Evolutionary conservation across 2,329 filamentous ascomycete genomes (phyloP), one percentile per base, ranked within the genome.

Genomic region (Sporothrix phasma): DNA sequence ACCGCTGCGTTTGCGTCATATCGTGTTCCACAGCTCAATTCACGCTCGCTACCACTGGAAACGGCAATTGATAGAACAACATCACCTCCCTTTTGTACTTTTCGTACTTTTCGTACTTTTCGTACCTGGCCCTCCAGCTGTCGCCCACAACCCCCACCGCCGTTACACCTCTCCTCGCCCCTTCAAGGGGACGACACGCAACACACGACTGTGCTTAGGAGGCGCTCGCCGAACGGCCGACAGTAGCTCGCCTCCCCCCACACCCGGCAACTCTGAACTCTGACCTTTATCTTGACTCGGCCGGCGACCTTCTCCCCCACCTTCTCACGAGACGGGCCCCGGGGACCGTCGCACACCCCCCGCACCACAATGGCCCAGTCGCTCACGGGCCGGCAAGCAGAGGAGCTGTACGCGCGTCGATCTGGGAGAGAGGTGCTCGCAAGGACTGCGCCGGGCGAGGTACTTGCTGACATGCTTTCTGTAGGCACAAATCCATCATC

Each of bases 401-500:
- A 94, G 78, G 90, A 94, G 82, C 86, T 94, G 89, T 93, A 82
- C 76, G 88, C 82, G 67, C 61, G 10, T 17, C 6, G 3, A 22
- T 19, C 5, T 2, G 11, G 41, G 13, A 11, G 3, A 22, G 31
- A 29, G 15, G 19, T 13, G 51, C 31, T 39, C n/a, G n/a, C 13
- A 31, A 15, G 2, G 2, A 6, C 39, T 19, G n/a, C 24, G 2
- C 29, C n/a, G 26, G 5, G 19, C 7, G 34, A 39, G 46, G 49
- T 26, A 22, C 22, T 22, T 45, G 17, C 41, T 37, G 39, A 51
- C 62, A 31, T 39, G 2, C 64, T 71, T 56, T 22, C 10, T 39
- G 68, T 77, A 95, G 91, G 73, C 90, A 97, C 81, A 96, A 96
- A 79, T 90, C 92, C 68, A 91, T 97, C 70, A 88, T 96, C 73